These are phyloP conservation scores for Cercospora nicotianae DNA, from an alignment of 2,329 filamentous ascomycete species.

Conservation along the genomic window DNA sequence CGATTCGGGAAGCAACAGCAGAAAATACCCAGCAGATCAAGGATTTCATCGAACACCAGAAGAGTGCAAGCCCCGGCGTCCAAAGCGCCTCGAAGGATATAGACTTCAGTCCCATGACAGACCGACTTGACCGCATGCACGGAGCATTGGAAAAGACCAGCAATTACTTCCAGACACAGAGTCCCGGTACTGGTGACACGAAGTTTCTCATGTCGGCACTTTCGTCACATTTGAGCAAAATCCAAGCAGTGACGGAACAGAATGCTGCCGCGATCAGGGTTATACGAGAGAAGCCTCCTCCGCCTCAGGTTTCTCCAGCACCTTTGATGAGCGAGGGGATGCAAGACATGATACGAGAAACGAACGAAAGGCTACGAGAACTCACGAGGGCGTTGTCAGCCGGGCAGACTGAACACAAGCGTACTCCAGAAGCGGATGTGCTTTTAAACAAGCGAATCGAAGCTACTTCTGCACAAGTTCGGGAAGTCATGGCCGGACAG, in stretches of 20 bases:
- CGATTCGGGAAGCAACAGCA: conserved; percentile 26
- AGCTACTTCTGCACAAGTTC: conserved; percentile 29
- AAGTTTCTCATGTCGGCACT: conserved; percentile 34
- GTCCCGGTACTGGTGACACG: conserved; percentile 26
- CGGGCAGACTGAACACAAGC: not conserved
- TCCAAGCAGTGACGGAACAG: conserved; percentile 35
- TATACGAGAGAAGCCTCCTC: conserved; percentile 21
- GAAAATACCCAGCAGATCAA: conserved; percentile 26
- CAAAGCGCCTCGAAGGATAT: conserved; percentile 20
- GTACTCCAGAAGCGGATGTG: conserved; percentile 10
- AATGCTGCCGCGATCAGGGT: conserved; percentile 30
- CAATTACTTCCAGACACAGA: conserved; percentile 7
- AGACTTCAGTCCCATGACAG: conserved; percentile 33
- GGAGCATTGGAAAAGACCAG: conserved; percentile 23
- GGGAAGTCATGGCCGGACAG: conserved; percentile 32
- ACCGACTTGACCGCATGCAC: conserved; percentile 30
- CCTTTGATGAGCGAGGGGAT: conserved; percentile 11
- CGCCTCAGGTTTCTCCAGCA: not conserved
- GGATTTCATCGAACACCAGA: conserved; percentile 24
- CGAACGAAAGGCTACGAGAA: conserved; percentile 1
- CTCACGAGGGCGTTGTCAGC: conserved; percentile 5
- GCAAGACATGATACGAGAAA: conserved; percentile 14
- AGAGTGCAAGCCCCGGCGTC: not conserved
- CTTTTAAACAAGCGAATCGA: conserved; percentile 24
- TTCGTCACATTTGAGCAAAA: conserved; percentile 33